Evolutionary conservation across 1,284 basidiomycete genomes (phyloP).

Genomic region (Trametes sp.): DNA sequence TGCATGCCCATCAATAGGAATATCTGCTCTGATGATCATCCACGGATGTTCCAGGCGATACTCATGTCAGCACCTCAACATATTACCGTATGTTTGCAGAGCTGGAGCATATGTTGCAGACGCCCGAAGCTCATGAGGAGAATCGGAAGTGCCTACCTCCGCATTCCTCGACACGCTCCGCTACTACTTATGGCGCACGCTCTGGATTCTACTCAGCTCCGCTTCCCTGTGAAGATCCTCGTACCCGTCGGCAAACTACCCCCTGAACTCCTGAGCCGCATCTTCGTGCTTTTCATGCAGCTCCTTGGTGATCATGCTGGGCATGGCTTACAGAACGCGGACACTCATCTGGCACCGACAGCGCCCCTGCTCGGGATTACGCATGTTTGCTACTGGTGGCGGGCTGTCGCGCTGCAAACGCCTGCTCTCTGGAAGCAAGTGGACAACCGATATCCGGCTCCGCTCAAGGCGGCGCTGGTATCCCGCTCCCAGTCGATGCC

Average conservation of each 20-base stretch:
- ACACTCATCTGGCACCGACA: not conserved
- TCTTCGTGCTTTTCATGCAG: not conserved
- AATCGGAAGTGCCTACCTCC: too few species aligned
- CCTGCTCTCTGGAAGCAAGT: not conserved
- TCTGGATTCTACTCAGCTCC: too few species aligned
- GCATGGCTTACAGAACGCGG: not conserved
- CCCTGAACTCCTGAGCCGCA: not conserved
- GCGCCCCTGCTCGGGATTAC: not conserved
- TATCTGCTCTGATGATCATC: too few species aligned
- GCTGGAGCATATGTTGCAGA: too few species aligned
- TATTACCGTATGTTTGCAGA: too few species aligned
- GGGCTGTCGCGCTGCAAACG: not conserved
- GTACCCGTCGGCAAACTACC: not conserved
- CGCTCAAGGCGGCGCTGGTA: not conserved
- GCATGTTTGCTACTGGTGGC: slow-evolving; percentile 1
- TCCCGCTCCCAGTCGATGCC: not conserved
- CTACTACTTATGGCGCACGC: too few species aligned
- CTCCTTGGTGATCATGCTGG: not conserved
- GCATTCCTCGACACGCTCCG: too few species aligned
- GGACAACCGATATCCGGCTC: not conserved
- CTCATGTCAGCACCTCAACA: too few species aligned
- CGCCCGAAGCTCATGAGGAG: too few species aligned
- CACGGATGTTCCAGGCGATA: too few species aligned
- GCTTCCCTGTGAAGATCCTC: too few species aligned
- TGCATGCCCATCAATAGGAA: too few species aligned